Evolutionary conservation across 2,329 filamentous ascomycete species (phyloP), one percentile per base, ranked within the genome.

Genomic region (Colletotrichum musicola): DNA sequence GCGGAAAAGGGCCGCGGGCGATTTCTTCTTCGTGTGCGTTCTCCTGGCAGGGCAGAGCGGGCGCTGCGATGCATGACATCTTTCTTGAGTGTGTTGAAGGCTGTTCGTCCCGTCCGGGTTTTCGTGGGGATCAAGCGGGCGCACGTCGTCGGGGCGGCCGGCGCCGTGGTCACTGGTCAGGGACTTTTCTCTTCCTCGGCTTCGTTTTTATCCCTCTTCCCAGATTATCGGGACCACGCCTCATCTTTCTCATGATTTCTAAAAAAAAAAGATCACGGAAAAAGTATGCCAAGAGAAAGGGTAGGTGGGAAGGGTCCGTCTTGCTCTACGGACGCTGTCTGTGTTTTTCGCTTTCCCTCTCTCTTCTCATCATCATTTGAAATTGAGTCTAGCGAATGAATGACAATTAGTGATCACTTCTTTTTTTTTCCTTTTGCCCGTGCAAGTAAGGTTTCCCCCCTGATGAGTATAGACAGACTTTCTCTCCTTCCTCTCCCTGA

Each of bases 11-110:
- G 22, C 22, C 30, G 30, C 7, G 7, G 30, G 30, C 2, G 6
- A 9, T 10, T 35, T 35, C 30, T 35, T 10, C 7, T 35, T 35
- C 6, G 30, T n/a, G n/a, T 49, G 18, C 22, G 22, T 25, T 12
- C 16, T 50, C 18, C 40, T 67, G 46, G 49, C 54, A 64, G 40
- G 64, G 61, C 64, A 64, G 61, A 64, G 64, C 64, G 64, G 61
- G 65, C 61, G 65, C 55, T 38, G 65, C 13, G 53, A 68, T 58
- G 61, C 61, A 68, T 64, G 65, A 59, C 65, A 68, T 64, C 20
- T 54, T 20, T 61, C 40, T 22, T 35, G 30, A 10, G 22, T 25
- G 22, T 25, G 22, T 35, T 2, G 54, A 53, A 44, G 61, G 40
- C 65, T 59, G 65, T 68, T 68, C 65, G 30, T 68, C 65, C 65